Percentiles rank a stretch among this genome's conserved stretches.
Conservation (phyloP, 345 rosid genomes). For the Melaleuca alternifolia region DNA sequence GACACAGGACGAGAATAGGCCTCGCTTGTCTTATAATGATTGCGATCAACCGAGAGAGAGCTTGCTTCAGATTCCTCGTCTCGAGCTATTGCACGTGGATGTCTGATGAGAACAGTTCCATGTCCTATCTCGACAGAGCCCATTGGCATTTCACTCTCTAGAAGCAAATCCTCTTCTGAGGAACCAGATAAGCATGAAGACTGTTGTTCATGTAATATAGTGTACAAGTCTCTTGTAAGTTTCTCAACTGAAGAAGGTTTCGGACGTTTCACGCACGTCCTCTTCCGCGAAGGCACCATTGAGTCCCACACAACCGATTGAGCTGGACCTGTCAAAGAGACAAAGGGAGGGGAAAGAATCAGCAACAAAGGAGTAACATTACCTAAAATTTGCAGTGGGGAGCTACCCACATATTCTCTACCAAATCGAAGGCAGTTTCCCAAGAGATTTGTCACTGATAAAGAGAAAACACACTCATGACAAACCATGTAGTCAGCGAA, state of each 20-base stretch:
- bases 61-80: conserved; percentile 99
- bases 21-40: conserved; percentile 34
- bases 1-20: conserved; percentile 49
- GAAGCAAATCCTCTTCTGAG: conserved; percentile 89
- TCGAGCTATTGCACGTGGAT: conserved; percentile 74
- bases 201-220: conserved; percentile 88
- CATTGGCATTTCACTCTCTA: conserved; percentile 85
- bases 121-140: conserved; percentile 97
- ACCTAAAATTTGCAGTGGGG: not conserved
- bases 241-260: conserved; percentile 88
- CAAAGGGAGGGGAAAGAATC: not conserved
- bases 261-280: conserved; percentile 80
- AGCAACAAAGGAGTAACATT: not conserved
- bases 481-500: not conserved
- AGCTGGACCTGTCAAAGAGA: conserved; percentile 51
- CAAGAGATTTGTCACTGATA: not conserved
- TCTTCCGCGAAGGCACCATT: conserved; percentile 82
- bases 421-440: not conserved
- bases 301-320: conserved; percentile 89
- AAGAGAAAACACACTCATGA: not conserved
- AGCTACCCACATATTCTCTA: not conserved
- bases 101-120: conserved; percentile 90
- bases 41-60: conserved; percentile 83
- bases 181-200: conserved; percentile 84
- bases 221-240: conserved; percentile 81